Percentiles rank a stretch among this genome's conserved stretches.
phyloP scores from a whole-genome alignment of 2,329 filamentous ascomycete species.

The Aspergillus pseudoviridinutans region DNA sequence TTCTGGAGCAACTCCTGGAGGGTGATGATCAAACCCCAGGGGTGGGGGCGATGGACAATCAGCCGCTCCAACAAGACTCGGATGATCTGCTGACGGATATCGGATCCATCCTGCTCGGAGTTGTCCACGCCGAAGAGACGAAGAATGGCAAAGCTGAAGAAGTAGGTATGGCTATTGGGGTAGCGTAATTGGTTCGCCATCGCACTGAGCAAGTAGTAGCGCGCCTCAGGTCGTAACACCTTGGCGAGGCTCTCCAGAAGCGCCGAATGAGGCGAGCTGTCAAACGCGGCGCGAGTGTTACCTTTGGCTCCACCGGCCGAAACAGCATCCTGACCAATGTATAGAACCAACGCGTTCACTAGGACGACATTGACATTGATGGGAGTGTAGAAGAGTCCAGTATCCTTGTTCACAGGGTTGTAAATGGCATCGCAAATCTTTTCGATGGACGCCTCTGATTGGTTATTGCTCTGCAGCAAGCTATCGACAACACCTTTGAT shows the following conservation, averaged over 20 bases:
- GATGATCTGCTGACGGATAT: slow-evolving; percentile 86
- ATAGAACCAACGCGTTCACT: slow-evolving; percentile 78
- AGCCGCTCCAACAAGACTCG: slow-evolving; percentile 84
- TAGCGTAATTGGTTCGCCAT: slow-evolving; percentile 91
- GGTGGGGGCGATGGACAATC: slow-evolving; percentile 84
- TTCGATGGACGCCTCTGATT: slow-evolving; percentile 65
- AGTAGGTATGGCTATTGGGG: slow-evolving; percentile 84
- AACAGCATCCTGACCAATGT: slow-evolving; percentile 72
- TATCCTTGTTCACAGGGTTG: slow-evolving; percentile 54
- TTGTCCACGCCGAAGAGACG: slow-evolving; percentile 76
- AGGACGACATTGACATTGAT: slow-evolving; percentile 67
- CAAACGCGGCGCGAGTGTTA: slow-evolving; percentile 57
- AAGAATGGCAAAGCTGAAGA: slow-evolving; percentile 81
- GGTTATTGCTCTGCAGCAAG: slow-evolving; percentile 54
- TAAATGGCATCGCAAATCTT: slow-evolving; percentile 72
- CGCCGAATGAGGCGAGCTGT: slow-evolving; percentile 64
- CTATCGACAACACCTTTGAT: slow-evolving; percentile 54
- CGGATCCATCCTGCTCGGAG: slow-evolving; percentile 66
- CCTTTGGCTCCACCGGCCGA: slow-evolving; percentile 55
- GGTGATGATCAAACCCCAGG: slow-evolving; percentile 89
- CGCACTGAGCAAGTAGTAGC: slow-evolving; percentile 78
- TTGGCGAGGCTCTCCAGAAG: slow-evolving; percentile 73
- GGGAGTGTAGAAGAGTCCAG: slow-evolving; percentile 62
- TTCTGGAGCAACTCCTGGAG: slow-evolving; percentile 89
- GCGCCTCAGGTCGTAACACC: slow-evolving; percentile 69